Evolutionary conservation across 352 stramenopile species (phyloP).

Genomic region (Globisporangium splendens): DNA sequence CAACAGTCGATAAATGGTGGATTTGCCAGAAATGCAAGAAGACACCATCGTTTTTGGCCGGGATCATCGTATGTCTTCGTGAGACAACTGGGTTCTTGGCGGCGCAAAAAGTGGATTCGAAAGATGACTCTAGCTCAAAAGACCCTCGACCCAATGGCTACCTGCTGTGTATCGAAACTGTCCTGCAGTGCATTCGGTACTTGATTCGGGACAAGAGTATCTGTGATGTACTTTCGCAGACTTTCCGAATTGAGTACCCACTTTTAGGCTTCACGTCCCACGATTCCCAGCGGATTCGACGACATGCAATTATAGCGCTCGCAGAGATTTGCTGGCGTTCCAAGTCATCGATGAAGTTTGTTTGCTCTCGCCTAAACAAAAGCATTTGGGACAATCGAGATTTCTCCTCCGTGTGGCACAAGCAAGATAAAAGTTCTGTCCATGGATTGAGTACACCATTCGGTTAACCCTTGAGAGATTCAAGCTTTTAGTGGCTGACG

Average conservation of each 20-base stretch:
- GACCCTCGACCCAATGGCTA: not conserved
- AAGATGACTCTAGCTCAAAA: not conserved
- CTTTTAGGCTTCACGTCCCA: constrained; percentile 14
- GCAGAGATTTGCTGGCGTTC: constrained; percentile 17
- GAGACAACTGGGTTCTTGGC: not conserved
- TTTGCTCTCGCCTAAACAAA: constrained; percentile 12
- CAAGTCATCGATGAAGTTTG: constrained; percentile 10
- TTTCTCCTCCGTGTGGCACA: constrained; percentile 7
- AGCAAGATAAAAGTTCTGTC: constrained; percentile 10
- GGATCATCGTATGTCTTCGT: constrained; percentile 12
- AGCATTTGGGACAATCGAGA: constrained; percentile 17
- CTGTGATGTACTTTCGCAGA: constrained; percentile 4
- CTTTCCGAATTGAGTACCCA: constrained; percentile 12
- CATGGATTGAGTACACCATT: constrained; percentile 8
- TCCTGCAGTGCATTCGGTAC: not conserved
- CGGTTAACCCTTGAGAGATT: not conserved
- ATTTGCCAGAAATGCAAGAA: constrained; percentile 9
- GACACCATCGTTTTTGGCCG: constrained; percentile 14
- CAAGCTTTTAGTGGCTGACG: constrained; percentile 3
- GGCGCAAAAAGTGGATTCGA: not conserved
- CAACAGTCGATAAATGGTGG: not conserved
- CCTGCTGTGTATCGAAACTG: not conserved
- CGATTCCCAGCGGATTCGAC: constrained; percentile 7
- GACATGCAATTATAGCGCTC: constrained; percentile 7
- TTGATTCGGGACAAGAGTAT: not conserved